Evolutionary conservation across 805 yeast genomes (phyloP).

Genomic region (Candida coquimbonensis): DNA sequence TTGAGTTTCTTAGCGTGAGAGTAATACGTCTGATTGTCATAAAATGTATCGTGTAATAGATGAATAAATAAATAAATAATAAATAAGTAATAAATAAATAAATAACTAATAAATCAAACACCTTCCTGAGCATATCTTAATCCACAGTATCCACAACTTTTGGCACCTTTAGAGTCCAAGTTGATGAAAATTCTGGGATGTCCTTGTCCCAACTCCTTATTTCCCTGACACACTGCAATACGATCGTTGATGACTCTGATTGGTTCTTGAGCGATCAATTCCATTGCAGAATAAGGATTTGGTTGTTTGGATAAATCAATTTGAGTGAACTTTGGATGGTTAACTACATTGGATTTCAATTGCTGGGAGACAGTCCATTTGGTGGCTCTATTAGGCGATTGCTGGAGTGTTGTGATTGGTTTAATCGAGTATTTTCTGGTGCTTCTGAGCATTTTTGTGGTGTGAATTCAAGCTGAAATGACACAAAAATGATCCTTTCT

Average conservation of each 20-base stretch:
- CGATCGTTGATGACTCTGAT: slow-evolving; percentile 50
- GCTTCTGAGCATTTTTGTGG: no score
- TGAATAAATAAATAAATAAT: slow-evolving; percentile 5
- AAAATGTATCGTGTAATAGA: neutral
- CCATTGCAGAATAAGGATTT: slow-evolving; percentile 77
- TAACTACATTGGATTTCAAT: slow-evolving; percentile 9
- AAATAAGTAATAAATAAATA: slow-evolving; percentile 2
- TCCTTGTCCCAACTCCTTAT: slow-evolving; percentile 64
- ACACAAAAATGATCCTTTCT: no score
- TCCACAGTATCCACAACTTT: slow-evolving; percentile 79
- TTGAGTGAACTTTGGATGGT: slow-evolving; percentile 48
- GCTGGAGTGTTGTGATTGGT: slow-evolving; percentile 26
- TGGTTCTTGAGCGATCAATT: slow-evolving; percentile 70
- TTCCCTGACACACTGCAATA: slow-evolving; percentile 80
- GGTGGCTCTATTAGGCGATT: slow-evolving; percentile 68
- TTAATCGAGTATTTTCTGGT: no score
- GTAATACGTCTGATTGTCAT: neutral
- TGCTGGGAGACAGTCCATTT: slow-evolving; percentile 69
- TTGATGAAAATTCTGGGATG: slow-evolving; percentile 81
- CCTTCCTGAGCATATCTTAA: slow-evolving; percentile 39
- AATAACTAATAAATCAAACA: slow-evolving; percentile 6
- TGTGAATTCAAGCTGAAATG: neutral
- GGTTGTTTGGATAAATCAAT: slow-evolving; percentile 65
- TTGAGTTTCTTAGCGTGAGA: slow-evolving; percentile 9
- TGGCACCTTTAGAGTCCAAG: slow-evolving; percentile 66